Conservation (phyloP, 2,329 filamentous ascomycete species). For the Aureobasidium sp. region DNA sequence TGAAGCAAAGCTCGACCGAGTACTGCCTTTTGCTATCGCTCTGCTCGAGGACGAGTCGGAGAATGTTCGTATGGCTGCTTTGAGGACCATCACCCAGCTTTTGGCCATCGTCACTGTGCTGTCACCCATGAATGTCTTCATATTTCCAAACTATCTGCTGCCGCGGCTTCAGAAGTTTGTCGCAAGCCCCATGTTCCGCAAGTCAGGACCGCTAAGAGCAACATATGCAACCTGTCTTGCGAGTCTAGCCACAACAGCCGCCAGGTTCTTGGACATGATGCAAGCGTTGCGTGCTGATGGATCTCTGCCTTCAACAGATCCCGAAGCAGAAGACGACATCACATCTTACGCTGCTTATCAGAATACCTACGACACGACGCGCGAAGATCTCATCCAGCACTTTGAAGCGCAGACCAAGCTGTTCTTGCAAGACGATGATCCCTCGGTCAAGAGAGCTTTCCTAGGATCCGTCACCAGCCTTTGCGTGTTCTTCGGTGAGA, state of each 20-base stretch:
- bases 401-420: slow-evolving; percentile 87
- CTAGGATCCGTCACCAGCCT: slow-evolving; percentile 84
- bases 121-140: slow-evolving; percentile 62
- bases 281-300: slow-evolving; percentile 80
- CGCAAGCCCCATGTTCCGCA: slow-evolving; percentile 38
- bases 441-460: slow-evolving; percentile 83
- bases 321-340: slow-evolving; percentile 69
- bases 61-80: slow-evolving; percentile 74
- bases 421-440: slow-evolving; percentile 78
- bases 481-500: slow-evolving; percentile 89
- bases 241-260: slow-evolving; percentile 77
- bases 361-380: slow-evolving; percentile 80
- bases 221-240: slow-evolving; percentile 92
- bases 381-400: slow-evolving; percentile 70
- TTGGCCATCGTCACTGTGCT: slow-evolving; percentile 82
- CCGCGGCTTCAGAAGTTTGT: slow-evolving; percentile 54
- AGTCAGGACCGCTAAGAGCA: slow-evolving; percentile 65
- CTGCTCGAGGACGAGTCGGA: slow-evolving; percentile 77
- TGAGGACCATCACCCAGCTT: slow-evolving; percentile 82
- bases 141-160: slow-evolving; percentile 62
- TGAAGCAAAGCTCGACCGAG: slow-evolving; percentile 89
- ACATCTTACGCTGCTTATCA: slow-evolving; percentile 65
- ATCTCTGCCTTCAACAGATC: slow-evolving; percentile 68
- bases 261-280: slow-evolving; percentile 81
- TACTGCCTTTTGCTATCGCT: slow-evolving; percentile 81